Base-by-base conservation (phyloP, 2,329 filamentous ascomycete genomes). In the Monosporascus ibericus region DNA sequence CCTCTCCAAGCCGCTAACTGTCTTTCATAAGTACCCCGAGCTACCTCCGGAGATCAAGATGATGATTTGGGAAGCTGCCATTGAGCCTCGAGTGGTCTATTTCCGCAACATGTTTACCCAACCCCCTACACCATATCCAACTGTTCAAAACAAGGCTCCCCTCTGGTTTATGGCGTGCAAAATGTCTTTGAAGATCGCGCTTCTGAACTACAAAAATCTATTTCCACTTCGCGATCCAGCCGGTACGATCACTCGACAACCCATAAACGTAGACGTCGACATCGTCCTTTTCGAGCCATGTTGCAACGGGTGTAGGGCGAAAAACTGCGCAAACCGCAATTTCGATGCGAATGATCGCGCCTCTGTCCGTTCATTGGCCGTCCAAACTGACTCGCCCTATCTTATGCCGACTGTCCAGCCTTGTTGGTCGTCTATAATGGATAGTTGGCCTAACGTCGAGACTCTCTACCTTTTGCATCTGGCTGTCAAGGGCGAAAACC, bases 251-350 rank as follows among this genome's bases (percentile, higher is more conserved):
- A 52, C 58, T 14, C 46, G 53, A 5, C 66, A 68, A 42, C 49
- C 52, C 37, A 44, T 66, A n/a, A 61, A 61, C 25, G 49, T 59
- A 11, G n/a, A 44, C 1, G 48, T 51, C 7, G 66, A 68, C 47
- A 60, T 68, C 38, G 60, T 68, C 18, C 47, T 65, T 17, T 61
- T 62, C 15, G 66, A 68, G 48, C 65, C 65, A 17, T 68, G 66
- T 37, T 63, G 66, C 22, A 59, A 52, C 17, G 64, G 60, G 6
- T 68, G 66, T 48, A 53, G 65, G 44, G 60, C 54, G 8, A 59
- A 51, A 24, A 60, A 62, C 53, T 68, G 66, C 44, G 61, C 65
- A 15, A 59, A 60, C 25, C 36, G 55, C 39, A 63, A 66, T 30
- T 68, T 66, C 50, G 44, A 38, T 20, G 55, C 54, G 7, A 54